Evolutionary conservation across 257 asterid genomes (phyloP).

Genomic region (Solanum megistacrolobum): DNA sequence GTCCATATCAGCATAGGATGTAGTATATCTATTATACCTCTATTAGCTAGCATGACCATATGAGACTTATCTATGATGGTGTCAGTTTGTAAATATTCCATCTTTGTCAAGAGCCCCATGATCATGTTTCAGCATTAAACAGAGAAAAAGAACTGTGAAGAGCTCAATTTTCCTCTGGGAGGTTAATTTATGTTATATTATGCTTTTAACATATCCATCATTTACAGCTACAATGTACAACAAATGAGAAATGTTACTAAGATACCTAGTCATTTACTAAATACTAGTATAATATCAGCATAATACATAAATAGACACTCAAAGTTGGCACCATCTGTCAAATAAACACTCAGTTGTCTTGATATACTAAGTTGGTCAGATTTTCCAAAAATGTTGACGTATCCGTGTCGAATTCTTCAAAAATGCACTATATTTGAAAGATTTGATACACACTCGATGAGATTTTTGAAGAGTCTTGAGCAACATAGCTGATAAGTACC

Average conservation of each 20-base stretch:
- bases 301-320: neutral
- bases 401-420: no score
- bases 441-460: neutral
- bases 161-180: neutral
- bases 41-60: constrained; percentile 3
- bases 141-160: neutral
- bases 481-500: neutral
- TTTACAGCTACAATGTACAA: neutral
- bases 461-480: neutral
- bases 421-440: neutral
- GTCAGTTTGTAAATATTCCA: constrained; percentile 4
- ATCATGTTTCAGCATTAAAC: neutral
- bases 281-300: neutral
- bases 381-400: neutral
- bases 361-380: neutral
- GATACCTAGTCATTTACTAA: neutral
- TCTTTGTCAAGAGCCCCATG: neutral
- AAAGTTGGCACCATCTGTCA: neutral
- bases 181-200: neutral
- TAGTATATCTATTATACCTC: neutral
- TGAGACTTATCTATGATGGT: neutral
- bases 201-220: neutral
- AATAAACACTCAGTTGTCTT: neutral
- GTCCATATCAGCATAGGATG: constrained; percentile 1
- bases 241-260: neutral